A percentile compares a stretch with the other conserved stretches of the same genome.
Evolutionary conservation across 2,329 filamentous ascomycete genomes (phyloP).

Genomic region (Talaromyces sp.): DNA sequence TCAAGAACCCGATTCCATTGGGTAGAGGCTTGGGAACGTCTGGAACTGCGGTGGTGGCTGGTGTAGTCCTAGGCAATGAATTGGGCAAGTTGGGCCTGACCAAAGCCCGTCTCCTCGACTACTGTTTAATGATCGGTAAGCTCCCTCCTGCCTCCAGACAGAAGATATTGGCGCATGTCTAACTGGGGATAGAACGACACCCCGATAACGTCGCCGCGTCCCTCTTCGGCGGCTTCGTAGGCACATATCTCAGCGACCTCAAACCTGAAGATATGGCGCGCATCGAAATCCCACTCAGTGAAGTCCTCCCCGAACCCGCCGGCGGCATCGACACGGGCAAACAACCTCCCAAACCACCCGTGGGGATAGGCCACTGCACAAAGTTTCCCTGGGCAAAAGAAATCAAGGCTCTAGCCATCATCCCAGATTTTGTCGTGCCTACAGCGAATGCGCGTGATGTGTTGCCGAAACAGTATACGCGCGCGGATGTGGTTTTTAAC

Average conservation of each 20-base stretch:
- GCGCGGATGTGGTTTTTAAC: slow-evolving; percentile 86
- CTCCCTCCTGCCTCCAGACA: slow-evolving; percentile 8
- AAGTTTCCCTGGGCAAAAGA: slow-evolving; percentile 90
- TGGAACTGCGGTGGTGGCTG: slow-evolving; percentile 89
- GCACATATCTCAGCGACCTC: slow-evolving; percentile 91
- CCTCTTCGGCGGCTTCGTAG: slow-evolving; percentile 92
- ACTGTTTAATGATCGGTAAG: slow-evolving; percentile 90
- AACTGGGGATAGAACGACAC: slow-evolving; percentile 58
- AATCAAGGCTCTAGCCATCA: slow-evolving; percentile 95
- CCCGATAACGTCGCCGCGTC: slow-evolving; percentile 94
- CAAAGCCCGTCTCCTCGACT: slow-evolving; percentile 84
- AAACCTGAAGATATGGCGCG: slow-evolving; percentile 83
- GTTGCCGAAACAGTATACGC: slow-evolving; percentile 72
- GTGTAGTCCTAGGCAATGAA: slow-evolving; percentile 88
- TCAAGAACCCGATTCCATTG: slow-evolving; percentile 91
- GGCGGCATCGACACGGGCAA: slow-evolving; percentile 88
- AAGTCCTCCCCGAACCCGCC: slow-evolving; percentile 85
- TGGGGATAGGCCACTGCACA: slow-evolving; percentile 92
- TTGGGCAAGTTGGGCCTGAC: slow-evolving; percentile 74
- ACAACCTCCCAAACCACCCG: slow-evolving; percentile 79
- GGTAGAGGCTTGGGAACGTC: slow-evolving; percentile 92
- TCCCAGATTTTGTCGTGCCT: slow-evolving; percentile 92
- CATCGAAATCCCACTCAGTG: slow-evolving; percentile 88
- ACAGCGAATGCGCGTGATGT: slow-evolving; percentile 87
- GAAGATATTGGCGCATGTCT: neutral